Conservation (phyloP, 2,329 filamentous ascomycete species). For the Dothiorella sarmentorum region DNA sequence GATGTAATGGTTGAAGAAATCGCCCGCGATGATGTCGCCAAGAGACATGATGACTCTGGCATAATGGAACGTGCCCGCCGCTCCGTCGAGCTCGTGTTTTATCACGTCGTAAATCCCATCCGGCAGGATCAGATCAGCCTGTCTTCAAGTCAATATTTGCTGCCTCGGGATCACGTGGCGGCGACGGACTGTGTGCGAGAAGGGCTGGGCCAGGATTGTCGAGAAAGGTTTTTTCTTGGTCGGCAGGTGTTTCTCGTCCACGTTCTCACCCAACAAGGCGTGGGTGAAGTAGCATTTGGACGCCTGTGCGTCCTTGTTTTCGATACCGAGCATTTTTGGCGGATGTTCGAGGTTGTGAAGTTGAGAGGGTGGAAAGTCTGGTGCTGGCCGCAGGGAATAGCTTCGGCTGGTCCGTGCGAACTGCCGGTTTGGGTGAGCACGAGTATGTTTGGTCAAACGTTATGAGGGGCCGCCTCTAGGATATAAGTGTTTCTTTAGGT, state of each 20-base stretch:
- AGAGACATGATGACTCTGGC: constrained; percentile 70
- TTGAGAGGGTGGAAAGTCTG: background rate
- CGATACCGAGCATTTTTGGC: constrained; percentile 34
- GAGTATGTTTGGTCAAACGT: background rate
- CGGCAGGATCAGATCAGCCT: constrained; percentile 66
- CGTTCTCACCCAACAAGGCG: constrained; percentile 61
- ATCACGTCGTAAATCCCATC: constrained; percentile 57
- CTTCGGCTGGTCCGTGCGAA: background rate
- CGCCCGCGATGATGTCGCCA: constrained; percentile 64
- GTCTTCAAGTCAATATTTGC: background rate
- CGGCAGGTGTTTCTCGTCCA: constrained; percentile 68
- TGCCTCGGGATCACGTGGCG: background rate
- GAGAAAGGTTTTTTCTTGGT: constrained; percentile 74
- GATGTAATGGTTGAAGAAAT: constrained; percentile 81
- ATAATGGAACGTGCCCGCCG: constrained; percentile 49
- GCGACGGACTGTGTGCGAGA: constrained; percentile 61
- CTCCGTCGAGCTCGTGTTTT: constrained; percentile 49
- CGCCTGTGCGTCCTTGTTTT: constrained; percentile 32
- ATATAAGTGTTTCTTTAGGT: background rate
- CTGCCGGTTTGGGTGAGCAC: background rate
- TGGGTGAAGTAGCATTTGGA: constrained; percentile 74
- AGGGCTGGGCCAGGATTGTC: constrained; percentile 61
- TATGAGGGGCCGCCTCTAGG: background rate
- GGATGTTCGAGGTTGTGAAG: background rate
- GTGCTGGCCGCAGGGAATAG: background rate